A percentile compares a stretch with the other conserved stretches of the same genome.
phyloP scores from a whole-genome alignment of 257 asterid species.

The Asclepias syriaca region DNA sequence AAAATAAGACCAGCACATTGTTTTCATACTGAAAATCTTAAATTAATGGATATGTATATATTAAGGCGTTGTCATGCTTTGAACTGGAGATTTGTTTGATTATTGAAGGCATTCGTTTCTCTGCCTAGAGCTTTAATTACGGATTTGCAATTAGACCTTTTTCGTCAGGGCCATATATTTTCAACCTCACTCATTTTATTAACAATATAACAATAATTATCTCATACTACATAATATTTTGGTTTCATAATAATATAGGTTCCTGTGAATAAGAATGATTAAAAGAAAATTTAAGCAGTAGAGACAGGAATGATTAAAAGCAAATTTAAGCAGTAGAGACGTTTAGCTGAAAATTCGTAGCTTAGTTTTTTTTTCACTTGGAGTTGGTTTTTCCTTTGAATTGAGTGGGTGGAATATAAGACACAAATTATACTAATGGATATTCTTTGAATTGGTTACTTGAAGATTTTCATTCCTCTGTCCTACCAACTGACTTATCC shows the following conservation, averaged over 20 bases:
- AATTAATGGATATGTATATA: not conserved
- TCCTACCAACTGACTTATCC: no score
- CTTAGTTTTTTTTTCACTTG: no score
- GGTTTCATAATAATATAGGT: not conserved
- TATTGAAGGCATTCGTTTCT: not conserved
- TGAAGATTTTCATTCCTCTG: no score
- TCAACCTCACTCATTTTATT: not conserved
- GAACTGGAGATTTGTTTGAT: not conserved
- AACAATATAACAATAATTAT: not conserved
- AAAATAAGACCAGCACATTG: not conserved
- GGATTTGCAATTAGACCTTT: not conserved
- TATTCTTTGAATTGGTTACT: no score
- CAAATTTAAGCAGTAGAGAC: no score
- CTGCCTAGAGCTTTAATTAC: not conserved
- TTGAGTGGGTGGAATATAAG: no score
- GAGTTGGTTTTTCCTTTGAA: no score
- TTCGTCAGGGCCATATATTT: not conserved
- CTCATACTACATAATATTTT: not conserved
- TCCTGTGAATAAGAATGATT: no score
- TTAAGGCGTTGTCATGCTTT: not conserved
- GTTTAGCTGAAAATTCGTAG: no score
- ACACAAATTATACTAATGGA: no score
- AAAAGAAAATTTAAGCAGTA: no score
- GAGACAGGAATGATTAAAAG: no score
- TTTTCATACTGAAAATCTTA: not conserved